A percentile compares a stretch with the other conserved stretches of the same genome.
Conservation (phyloP, 1,284 basidiomycete species). For the Neotropicomus parvogracilis region DNA sequence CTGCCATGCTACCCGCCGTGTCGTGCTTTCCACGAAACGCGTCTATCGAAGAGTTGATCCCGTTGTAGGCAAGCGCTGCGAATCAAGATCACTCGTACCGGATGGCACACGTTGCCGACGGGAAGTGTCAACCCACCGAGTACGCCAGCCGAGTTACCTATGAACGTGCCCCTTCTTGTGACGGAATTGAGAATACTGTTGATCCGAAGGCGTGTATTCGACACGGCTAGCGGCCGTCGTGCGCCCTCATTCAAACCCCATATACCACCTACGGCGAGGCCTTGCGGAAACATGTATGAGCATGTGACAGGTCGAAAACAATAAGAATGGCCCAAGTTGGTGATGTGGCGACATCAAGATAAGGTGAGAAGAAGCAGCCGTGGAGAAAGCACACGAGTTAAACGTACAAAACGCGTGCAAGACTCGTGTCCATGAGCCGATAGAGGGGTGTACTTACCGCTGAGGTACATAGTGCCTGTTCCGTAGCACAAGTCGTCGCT, state of each 20-base stretch:
- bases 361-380: slow-evolving; percentile 54
- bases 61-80: slow-evolving; percentile 93
- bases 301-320: slow-evolving; percentile 73
- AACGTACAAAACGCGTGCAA: slow-evolving; percentile 50
- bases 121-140: slow-evolving; percentile 68
- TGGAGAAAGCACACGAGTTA: slow-evolving; percentile 40
- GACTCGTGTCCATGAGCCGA: slow-evolving; percentile 44
- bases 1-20: slow-evolving; percentile 84
- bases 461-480: slow-evolving; percentile 97
- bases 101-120: slow-evolving; percentile 24
- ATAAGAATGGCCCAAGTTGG: slow-evolving; percentile 64
- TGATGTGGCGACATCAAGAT: slow-evolving; percentile 50
- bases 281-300: slow-evolving; percentile 61
- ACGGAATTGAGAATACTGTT: slow-evolving; percentile 97
- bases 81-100: slow-evolving; percentile 25
- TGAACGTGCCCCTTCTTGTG: slow-evolving; percentile 93
- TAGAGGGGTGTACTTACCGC: slow-evolving; percentile 75
- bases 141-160: slow-evolving; percentile 98
- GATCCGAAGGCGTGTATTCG: slow-evolving; percentile 84
- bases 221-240: slow-evolving; percentile 78
- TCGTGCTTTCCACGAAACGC: slow-evolving; percentile 89
- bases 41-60: slow-evolving; percentile 93
- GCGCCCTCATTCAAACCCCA: slow-evolving; percentile 97
- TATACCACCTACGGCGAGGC: slow-evolving; percentile 87
- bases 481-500: slow-evolving; percentile 99